Base-by-base conservation (phyloP, 306 rosid species). In the Dryas drummondii region DNA sequence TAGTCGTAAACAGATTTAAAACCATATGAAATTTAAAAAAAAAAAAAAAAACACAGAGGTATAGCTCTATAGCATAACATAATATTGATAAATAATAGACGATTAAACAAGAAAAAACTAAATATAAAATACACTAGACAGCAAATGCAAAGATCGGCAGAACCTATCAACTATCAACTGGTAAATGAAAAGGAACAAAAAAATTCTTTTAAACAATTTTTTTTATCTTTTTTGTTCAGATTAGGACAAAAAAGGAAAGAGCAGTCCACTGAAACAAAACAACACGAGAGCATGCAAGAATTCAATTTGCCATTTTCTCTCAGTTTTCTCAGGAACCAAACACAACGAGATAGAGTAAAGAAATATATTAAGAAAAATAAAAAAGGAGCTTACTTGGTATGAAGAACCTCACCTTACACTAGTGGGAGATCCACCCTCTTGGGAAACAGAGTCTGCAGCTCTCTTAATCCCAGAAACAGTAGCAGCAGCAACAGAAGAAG, bases 391-490 rank as follows among this genome's bases (percentile, higher is more conserved):
- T 5, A 11, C 26, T 53, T 7, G 49, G 5, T 2, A 49, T 54
- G 76, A 55, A 50, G 13, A 37, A 56, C 69, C 86, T 67, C 37
- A 87, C 94, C 90, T 85, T 73, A 26, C 84, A 82, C 75, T 71
- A 71, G 89, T 79, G 54, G 91, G 84, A 82, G 87, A 87, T 40
- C 88, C 94, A 71, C 81, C 79, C 5, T 83, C 89, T 12, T 71
- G 89, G 19, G 86, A 32, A 79, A 72, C 90, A 78, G 88, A 79
- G 54, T 89, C 94, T 57, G 94, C 94, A 63, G 88, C 81, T 78
- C 94, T 87, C 66, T 89, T 89, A 32, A 84, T 87, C 5, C 91
- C 94, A 74, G 91, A 75, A 70, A 86, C 85, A 81, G 81, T 22
- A 66, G 44, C 79, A 71, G 79, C 56, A 80, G 54, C 76, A 45